These are phyloP conservation scores for Cucumis hystrix DNA, from an alignment of 306 rosid species.

Conservation along the genomic window DNA sequence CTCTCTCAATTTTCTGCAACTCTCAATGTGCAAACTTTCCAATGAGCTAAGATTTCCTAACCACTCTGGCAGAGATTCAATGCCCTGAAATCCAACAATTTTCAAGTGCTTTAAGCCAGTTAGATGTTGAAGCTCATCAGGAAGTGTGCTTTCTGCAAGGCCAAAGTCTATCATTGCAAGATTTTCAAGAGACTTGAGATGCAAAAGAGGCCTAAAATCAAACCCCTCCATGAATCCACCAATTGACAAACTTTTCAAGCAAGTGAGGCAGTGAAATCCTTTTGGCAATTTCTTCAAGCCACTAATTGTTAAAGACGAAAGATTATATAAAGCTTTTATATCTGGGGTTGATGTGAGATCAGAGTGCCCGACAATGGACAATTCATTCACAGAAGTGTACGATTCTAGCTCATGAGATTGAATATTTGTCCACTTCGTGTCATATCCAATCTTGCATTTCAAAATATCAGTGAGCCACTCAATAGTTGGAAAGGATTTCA, in stretches of 20 bases:
- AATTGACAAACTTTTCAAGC: slow-evolving; percentile 1
- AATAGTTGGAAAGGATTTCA: not conserved
- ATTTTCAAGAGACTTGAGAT: not conserved
- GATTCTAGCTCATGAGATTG: not conserved
- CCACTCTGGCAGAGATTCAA: slow-evolving; percentile 6
- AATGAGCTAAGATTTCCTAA: not conserved
- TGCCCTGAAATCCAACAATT: slow-evolving; percentile 2
- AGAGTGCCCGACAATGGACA: not conserved
- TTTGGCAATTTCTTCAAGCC: not conserved
- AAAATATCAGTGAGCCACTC: slow-evolving; percentile 2
- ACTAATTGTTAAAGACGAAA: not conserved
- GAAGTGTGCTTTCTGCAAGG: not conserved
- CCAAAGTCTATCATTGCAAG: slow-evolving; percentile 1
- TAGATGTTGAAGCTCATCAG: not conserved
- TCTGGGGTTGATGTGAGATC: slow-evolving; percentile 2
- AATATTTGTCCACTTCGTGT: not conserved
- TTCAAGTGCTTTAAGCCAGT: not conserved
- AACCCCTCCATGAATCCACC: slow-evolving; percentile 2
- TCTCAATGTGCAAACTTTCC: not conserved
- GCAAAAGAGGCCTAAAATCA: not conserved
- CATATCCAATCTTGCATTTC: not conserved
- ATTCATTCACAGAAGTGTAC: not conserved
- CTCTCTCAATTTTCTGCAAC: slow-evolving; percentile 6
- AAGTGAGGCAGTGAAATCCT: slow-evolving; percentile 1
- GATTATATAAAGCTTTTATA: not conserved